phyloP scores from a whole-genome alignment of 768 basidiomycete genomes.

The Mycena venus region DNA sequence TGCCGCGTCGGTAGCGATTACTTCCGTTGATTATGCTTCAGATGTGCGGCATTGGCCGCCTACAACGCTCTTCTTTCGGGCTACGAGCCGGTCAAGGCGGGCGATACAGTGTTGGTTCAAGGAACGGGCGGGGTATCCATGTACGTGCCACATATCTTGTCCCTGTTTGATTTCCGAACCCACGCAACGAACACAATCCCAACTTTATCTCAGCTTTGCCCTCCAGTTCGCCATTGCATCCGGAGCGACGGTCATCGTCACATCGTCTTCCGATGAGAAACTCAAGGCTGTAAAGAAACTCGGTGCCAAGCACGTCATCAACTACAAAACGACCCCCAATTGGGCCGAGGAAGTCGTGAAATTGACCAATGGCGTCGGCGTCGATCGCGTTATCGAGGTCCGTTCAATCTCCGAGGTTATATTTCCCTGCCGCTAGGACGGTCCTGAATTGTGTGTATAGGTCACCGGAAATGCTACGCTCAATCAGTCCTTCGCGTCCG shows the following conservation, averaged over 20 bases:
- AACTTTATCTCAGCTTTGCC: slow-evolving; percentile 49
- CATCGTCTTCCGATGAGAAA: slow-evolving; percentile 65
- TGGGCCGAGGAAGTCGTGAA: slow-evolving; percentile 64
- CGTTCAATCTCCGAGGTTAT: too few species aligned
- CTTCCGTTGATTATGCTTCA: background rate
- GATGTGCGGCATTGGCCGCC: slow-evolving; percentile 63
- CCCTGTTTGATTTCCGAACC: too few species aligned
- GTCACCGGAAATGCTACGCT: slow-evolving; percentile 70
- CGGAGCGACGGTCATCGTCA: slow-evolving; percentile 65
- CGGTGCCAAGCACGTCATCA: slow-evolving; percentile 62
- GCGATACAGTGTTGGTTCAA: slow-evolving; percentile 61
- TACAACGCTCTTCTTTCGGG: slow-evolving; percentile 59
- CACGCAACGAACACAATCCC: too few species aligned
- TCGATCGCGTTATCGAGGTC: slow-evolving; percentile 41
- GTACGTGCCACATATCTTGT: too few species aligned
- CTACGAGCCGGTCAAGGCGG: slow-evolving; percentile 54
- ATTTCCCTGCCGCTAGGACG: background rate
- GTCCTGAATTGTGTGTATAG: slow-evolving; percentile 40
- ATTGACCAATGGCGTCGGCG: slow-evolving; percentile 41
- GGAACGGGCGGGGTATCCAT: slow-evolving; percentile 62
- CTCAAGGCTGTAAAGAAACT: slow-evolving; percentile 55
- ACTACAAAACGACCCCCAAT: slow-evolving; percentile 62
- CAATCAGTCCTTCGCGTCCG: slow-evolving; percentile 53
- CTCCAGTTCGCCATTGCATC: slow-evolving; percentile 62
- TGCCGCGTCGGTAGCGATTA: too few species aligned